Evolutionary conservation across 176 grass and related monocot species (phyloP).

Genomic region (Avena eriantha): DNA sequence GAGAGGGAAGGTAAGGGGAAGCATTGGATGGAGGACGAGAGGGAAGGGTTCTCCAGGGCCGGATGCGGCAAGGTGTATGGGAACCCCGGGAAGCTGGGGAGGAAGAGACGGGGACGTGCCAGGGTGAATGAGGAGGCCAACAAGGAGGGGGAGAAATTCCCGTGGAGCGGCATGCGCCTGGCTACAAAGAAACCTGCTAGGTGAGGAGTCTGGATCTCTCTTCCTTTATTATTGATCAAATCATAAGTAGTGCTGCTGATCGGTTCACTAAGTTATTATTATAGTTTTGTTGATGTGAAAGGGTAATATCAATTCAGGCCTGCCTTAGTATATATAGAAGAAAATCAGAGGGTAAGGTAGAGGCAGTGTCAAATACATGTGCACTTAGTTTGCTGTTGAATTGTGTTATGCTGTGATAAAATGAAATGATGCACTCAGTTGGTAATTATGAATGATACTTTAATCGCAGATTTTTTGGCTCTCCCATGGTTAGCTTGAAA

Average conservation of each 20-base stretch:
- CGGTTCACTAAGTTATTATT: neutral
- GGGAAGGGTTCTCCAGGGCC: conserved; percentile 53
- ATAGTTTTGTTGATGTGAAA: neutral
- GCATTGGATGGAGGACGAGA: conserved; percentile 88
- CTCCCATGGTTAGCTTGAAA: neutral
- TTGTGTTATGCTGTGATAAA: neutral
- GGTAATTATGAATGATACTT: conserved; percentile 2
- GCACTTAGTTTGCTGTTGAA: neutral
- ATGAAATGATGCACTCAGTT: neutral
- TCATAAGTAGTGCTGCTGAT: neutral
- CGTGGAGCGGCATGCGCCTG: conserved; percentile 57
- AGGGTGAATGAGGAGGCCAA: conserved; percentile 25
- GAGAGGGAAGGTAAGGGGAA: conserved; percentile 64
- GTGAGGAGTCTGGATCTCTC: conserved; percentile 36
- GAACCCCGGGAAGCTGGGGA: conserved; percentile 53
- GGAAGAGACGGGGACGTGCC: conserved; percentile 33
- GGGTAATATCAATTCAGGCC: neutral
- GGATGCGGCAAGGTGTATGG: conserved; percentile 57
- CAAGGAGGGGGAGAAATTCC: conserved; percentile 63
- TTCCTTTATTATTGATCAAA: conserved; percentile 24
- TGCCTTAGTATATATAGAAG: conserved; percentile 12
- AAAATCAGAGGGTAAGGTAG: neutral
- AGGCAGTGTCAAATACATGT: neutral
- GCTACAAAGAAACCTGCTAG: conserved; percentile 60
- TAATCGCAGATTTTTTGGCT: neutral